These are phyloP conservation scores for Agrocybe pediades DNA, from an alignment of 768 basidiomycete species.

Conservation along the genomic window DNA sequence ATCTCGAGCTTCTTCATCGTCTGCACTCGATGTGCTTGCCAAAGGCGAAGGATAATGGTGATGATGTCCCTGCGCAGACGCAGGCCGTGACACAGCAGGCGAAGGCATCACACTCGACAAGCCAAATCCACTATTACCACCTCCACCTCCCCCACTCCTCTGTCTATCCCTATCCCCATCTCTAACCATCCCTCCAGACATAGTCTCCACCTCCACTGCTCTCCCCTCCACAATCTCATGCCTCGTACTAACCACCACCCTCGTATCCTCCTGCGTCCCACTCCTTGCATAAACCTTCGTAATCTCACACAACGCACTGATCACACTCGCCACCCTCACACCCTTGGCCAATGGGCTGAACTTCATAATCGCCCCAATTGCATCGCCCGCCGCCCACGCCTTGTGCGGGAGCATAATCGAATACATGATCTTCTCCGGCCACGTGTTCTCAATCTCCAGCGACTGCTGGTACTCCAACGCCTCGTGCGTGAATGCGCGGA, in stretches of 20 bases:
- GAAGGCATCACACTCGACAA: background rate
- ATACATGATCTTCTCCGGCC: constrained; percentile 98
- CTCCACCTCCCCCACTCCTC: too few species aligned
- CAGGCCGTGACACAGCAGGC: background rate
- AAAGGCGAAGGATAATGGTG: too few species aligned
- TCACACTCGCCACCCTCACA: constrained; percentile 65
- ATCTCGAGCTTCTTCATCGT: constrained; percentile 13
- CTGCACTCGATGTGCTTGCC: background rate
- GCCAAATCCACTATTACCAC: too few species aligned
- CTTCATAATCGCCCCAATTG: constrained; percentile 79
- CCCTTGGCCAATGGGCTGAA: constrained; percentile 89
- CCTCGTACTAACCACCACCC: constrained; percentile 59
- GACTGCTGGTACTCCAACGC: constrained; percentile 96
- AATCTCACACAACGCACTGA: constrained; percentile 74
- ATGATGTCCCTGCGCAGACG: background rate
- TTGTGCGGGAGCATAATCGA: constrained; percentile 92
- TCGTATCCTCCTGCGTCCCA: constrained; percentile 60
- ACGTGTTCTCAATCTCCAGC: constrained; percentile 93
- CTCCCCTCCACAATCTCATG: constrained; percentile 71
- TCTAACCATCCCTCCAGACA: constrained; percentile 2
- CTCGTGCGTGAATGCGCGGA: constrained; percentile 76
- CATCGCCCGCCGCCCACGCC: constrained; percentile 92
- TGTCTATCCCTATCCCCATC: background rate
- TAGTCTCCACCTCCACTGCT: constrained; percentile 39
- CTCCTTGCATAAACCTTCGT: constrained; percentile 60